Conservation (phyloP, 805 yeast genomes). For the Suhomyces canberraensis region DNA sequence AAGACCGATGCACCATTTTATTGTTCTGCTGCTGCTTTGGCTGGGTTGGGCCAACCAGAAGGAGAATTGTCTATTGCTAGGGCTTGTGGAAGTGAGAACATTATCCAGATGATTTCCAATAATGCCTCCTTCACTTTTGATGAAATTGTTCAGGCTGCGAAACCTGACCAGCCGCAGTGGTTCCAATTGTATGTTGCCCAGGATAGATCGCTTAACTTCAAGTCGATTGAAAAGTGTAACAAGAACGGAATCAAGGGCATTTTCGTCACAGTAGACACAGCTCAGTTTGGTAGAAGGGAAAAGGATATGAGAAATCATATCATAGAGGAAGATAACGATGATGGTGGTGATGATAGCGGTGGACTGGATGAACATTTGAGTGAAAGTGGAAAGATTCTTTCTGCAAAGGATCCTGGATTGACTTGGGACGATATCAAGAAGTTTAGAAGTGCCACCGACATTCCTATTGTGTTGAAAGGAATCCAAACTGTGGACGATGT, state of each 20-base stretch:
- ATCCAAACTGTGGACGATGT: constrained; percentile 67
- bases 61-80: constrained; percentile 86
- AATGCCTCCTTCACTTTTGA: constrained; percentile 85
- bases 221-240: constrained; percentile 37
- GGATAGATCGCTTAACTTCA: constrained; percentile 28
- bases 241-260: constrained; percentile 42
- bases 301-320: constrained; percentile 41
- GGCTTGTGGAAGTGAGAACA: constrained; percentile 67
- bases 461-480: constrained; percentile 53
- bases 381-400: constrained; percentile 28
- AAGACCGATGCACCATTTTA: constrained; percentile 76
- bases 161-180: constrained; percentile 48
- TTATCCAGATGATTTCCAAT: constrained; percentile 90
- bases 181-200: constrained; percentile 47
- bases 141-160: constrained; percentile 73
- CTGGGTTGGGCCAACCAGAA: constrained; percentile 87
- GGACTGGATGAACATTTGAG: constrained; percentile 20
- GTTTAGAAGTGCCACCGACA: constrained; percentile 35
- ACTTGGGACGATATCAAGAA: constrained; percentile 39
- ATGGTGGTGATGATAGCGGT: constrained; percentile 24
- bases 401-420: constrained; percentile 42
- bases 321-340: constrained; percentile 20
- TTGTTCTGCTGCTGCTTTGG: constrained; percentile 87
- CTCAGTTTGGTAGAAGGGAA: constrained; percentile 52
- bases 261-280: constrained; percentile 55